Percentiles rank a stretch among this genome's conserved stretches.
phyloP scores from a whole-genome alignment of 345 rosid species.

The Hibiscus trionum region DNA sequence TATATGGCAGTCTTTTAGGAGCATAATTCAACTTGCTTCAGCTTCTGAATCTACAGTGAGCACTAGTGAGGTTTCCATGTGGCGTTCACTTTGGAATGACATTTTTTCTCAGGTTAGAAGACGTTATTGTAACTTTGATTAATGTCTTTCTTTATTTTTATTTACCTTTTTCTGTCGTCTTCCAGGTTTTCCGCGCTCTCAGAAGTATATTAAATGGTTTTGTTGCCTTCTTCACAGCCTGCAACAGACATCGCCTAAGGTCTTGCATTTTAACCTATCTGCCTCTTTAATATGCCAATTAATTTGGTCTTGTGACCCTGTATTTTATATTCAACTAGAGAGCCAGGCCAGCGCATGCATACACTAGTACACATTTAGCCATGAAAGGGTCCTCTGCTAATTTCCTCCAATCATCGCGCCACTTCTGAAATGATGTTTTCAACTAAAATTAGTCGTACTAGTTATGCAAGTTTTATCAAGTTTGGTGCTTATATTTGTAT shows the following conservation, averaged over 20 bases:
- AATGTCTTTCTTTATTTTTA: background rate
- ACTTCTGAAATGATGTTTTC: background rate
- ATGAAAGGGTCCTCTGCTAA: background rate
- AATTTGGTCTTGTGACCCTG: background rate
- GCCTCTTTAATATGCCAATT: background rate
- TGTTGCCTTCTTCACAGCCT: conserved; percentile 79
- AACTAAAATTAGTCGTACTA: background rate
- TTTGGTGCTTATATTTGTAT: background rate
- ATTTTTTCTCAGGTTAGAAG: conserved; percentile 83
- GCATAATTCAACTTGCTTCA: conserved; percentile 51
- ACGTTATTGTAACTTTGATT: background rate
- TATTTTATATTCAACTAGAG: background rate
- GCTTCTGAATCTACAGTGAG: conserved; percentile 54
- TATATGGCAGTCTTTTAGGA: conserved; percentile 49
- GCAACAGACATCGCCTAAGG: conserved; percentile 99
- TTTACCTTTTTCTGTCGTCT: conserved; percentile 6
- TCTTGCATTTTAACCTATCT: conserved; percentile 13
- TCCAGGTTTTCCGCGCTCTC: conserved; percentile 88
- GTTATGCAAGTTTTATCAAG: background rate
- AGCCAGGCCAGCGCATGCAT: background rate
- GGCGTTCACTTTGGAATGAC: conserved; percentile 97
- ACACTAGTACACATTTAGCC: background rate
- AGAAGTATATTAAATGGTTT: conserved; percentile 87
- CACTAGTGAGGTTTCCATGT: conserved; percentile 64
- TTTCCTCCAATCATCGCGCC: background rate